Conservation (phyloP, 148 eudicot species). For the Linanthus parryae region DNA sequence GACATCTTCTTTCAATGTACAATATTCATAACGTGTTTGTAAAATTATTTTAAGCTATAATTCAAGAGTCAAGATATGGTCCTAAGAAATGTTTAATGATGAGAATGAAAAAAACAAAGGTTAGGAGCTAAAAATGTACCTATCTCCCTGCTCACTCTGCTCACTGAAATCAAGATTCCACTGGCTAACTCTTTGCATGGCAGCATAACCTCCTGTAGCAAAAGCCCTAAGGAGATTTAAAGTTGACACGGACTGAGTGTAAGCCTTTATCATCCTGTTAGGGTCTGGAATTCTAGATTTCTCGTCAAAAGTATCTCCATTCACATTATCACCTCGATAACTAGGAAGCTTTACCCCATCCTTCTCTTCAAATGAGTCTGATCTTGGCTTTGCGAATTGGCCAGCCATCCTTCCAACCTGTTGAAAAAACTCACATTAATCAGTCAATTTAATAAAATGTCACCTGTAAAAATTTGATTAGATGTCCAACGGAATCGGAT, state of each 20-base stretch:
- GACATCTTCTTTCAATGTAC: too few species aligned
- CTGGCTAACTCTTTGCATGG: slow-evolving; percentile 62
- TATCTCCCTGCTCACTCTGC: slow-evolving; percentile 66
- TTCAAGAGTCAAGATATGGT: too few species aligned
- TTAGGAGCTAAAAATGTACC: slow-evolving; percentile 21
- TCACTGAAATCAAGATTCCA: slow-evolving; percentile 79
- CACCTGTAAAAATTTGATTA: too few species aligned
- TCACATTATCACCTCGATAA: slow-evolving; percentile 66
- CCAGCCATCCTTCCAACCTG: slow-evolving; percentile 74
- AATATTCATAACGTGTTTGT: too few species aligned
- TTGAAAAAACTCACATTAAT: background rate
- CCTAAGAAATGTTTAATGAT: too few species aligned
- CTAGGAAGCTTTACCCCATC: slow-evolving; percentile 72
- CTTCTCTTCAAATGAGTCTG: slow-evolving; percentile 60
- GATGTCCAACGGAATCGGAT: too few species aligned
- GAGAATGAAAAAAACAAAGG: too few species aligned
- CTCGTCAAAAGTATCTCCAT: slow-evolving; percentile 61
- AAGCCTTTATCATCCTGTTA: slow-evolving; percentile 61
- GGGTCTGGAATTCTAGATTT: slow-evolving; percentile 69
- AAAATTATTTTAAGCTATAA: too few species aligned
- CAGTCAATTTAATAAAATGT: background rate
- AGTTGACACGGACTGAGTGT: slow-evolving; percentile 68
- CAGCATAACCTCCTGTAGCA: slow-evolving; percentile 80
- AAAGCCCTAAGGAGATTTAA: slow-evolving; percentile 70
- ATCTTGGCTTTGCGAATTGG: slow-evolving; percentile 76